Conservation (phyloP, 1,284 basidiomycete species). For the Boletus smithii region DNA sequence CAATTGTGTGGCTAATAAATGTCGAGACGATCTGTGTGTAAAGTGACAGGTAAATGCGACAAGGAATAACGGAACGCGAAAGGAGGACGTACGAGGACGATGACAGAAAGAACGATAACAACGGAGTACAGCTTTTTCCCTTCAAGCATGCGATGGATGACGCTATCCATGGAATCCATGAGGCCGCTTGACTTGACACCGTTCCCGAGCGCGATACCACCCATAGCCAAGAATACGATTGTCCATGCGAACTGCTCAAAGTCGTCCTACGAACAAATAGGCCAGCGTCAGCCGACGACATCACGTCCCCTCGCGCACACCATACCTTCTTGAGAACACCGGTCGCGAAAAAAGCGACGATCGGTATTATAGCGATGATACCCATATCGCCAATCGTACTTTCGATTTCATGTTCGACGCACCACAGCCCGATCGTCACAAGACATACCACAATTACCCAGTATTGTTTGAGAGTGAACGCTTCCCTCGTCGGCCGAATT, state of each 20-base stretch:
- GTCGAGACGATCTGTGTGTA: conserved; percentile 59
- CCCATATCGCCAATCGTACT: conserved; percentile 92
- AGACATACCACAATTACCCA: conserved; percentile 87
- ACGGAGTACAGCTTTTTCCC: conserved; percentile 79
- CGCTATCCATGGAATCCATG: conserved; percentile 70
- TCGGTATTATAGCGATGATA: conserved; percentile 90
- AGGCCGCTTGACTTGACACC: conserved; percentile 91
- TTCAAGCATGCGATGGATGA: conserved; percentile 68
- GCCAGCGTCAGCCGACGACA: background rate
- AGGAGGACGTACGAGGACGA: conserved; percentile 73
- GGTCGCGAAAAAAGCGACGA: conserved; percentile 93
- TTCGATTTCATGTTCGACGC: conserved; percentile 82
- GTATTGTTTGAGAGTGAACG: conserved; percentile 83
- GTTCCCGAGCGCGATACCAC: conserved; percentile 94
- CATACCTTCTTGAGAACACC: conserved; percentile 89
- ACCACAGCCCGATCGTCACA: conserved; percentile 91
- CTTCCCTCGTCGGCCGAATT: conserved; percentile 77
- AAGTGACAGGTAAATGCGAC: conserved; percentile 1
- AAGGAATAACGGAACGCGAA: background rate
- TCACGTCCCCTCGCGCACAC: background rate
- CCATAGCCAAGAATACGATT: conserved; percentile 97
- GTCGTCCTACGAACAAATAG: conserved; percentile 73
- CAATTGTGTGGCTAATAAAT: conserved; percentile 96
- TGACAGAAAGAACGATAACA: conserved; percentile 76
- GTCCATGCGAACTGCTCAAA: conserved; percentile 95